phyloP scores from a whole-genome alignment of 768 basidiomycete genomes.

The Sutorius australiensis region DNA sequence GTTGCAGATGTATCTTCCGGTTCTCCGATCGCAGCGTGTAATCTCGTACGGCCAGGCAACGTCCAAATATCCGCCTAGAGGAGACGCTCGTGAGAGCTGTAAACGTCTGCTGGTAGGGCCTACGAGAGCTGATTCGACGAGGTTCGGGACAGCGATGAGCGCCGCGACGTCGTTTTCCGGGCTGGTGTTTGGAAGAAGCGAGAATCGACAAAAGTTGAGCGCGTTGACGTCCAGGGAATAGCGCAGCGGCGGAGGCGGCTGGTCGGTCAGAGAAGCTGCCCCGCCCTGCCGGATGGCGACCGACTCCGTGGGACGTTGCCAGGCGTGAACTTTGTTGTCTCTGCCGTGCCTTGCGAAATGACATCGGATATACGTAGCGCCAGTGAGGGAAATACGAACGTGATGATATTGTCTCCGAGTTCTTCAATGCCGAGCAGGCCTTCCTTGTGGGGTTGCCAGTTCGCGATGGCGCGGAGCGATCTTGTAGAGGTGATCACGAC shows the following conservation, averaged over 20 bases:
- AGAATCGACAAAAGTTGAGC: slow-evolving; percentile 90
- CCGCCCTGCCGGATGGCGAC: slow-evolving; percentile 47
- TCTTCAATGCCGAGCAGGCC: slow-evolving; percentile 78
- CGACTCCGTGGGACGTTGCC: slow-evolving; percentile 52
- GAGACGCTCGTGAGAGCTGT: not conserved
- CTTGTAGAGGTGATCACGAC: slow-evolving; percentile 74
- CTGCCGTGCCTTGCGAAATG: slow-evolving; percentile 55
- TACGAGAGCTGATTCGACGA: slow-evolving; percentile 84
- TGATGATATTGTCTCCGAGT: slow-evolving; percentile 62
- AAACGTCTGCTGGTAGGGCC: slow-evolving; percentile 11
- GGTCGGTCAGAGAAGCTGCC: slow-evolving; percentile 50
- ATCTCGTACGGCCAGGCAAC: slow-evolving; percentile 59
- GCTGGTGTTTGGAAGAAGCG: slow-evolving; percentile 43
- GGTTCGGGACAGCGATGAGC: slow-evolving; percentile 79
- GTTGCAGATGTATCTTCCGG: slow-evolving; percentile 30
- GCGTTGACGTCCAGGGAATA: slow-evolving; percentile 89
- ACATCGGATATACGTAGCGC: not conserved
- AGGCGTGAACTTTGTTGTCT: slow-evolving; percentile 83
- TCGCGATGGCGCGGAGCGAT: slow-evolving; percentile 64
- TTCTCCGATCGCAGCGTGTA: slow-evolving; percentile 86
- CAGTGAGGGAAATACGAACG: slow-evolving; percentile 49
- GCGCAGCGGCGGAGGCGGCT: slow-evolving; percentile 47
- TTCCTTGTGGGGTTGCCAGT: slow-evolving; percentile 79
- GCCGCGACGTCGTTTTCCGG: slow-evolving; percentile 30
- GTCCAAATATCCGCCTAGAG: slow-evolving; percentile 83